A percentile compares a stretch with the other conserved stretches of the same genome.
Conservation (phyloP, 2,329 filamentous ascomycete genomes). For the Curvularia verruculosa region DNA sequence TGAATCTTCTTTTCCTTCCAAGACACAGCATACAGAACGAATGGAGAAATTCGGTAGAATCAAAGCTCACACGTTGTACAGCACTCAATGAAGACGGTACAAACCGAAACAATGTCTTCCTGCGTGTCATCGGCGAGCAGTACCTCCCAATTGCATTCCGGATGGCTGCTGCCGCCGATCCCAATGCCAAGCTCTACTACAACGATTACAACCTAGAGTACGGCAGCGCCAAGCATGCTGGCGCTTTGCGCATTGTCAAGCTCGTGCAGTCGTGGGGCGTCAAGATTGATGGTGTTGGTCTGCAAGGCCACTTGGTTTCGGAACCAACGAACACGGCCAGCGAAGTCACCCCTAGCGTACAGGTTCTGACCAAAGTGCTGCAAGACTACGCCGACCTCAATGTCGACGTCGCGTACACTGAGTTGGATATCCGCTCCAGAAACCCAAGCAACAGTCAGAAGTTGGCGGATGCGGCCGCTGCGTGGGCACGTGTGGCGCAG, state of each 20-base stretch:
- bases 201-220: slow-evolving; percentile 70
- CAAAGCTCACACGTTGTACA: slow-evolving; percentile 17
- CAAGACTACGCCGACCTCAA: slow-evolving; percentile 58
- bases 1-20: neutral
- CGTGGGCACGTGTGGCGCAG: slow-evolving; percentile 51
- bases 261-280: slow-evolving; percentile 48
- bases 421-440: slow-evolving; percentile 62
- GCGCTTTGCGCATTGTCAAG: slow-evolving; percentile 44
- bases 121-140: slow-evolving; percentile 60
- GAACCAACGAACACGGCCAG: slow-evolving; percentile 57
- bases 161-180: slow-evolving; percentile 63
- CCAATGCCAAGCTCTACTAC: slow-evolving; percentile 65
- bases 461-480: slow-evolving; percentile 50
- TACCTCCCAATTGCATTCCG: slow-evolving; percentile 65
- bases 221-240: slow-evolving; percentile 52
- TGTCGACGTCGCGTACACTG: slow-evolving; percentile 66
- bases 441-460: slow-evolving; percentile 54
- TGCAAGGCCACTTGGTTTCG: slow-evolving; percentile 62
- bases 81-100: slow-evolving; percentile 64
- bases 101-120: slow-evolving; percentile 61
- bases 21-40: neutral
- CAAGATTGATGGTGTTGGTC: slow-evolving; percentile 65
- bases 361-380: slow-evolving; percentile 55
- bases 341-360: slow-evolving; percentile 52
- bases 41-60: neutral